Evolutionary conservation across 805 yeast species (phyloP).

Genomic region (Zygotorulaspora sp.): DNA sequence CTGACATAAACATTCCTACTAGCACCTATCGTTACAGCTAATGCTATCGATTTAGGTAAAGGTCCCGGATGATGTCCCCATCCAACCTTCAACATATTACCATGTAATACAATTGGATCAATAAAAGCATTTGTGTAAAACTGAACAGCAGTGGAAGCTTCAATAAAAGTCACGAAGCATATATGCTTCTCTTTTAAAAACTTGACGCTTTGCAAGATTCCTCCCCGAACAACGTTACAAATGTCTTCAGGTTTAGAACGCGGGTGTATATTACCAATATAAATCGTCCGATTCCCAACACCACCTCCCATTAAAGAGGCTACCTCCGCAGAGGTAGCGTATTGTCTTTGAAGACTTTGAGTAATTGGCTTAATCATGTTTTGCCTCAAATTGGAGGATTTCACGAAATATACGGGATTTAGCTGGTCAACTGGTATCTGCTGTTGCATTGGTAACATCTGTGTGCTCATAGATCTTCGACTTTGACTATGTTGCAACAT

Average conservation of each 20-base stretch:
- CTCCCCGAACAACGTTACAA: constrained; percentile 74
- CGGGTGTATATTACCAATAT: constrained; percentile 61
- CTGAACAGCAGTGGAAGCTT: constrained; percentile 59
- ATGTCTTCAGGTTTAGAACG: constrained; percentile 65
- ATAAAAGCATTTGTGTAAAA: constrained; percentile 57
- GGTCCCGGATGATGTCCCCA: constrained; percentile 73
- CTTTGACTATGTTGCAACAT: constrained; percentile 1
- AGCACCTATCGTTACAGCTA: constrained; percentile 70
- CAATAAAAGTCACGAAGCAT: constrained; percentile 68
- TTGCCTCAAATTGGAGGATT: constrained; percentile 15
- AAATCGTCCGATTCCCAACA: constrained; percentile 60
- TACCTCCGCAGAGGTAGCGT: constrained; percentile 27
- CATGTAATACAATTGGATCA: constrained; percentile 58
- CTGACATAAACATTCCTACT: constrained; percentile 76
- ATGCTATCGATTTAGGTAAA: constrained; percentile 47
- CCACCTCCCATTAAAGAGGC: constrained; percentile 34
- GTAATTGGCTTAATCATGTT: constrained; percentile 25
- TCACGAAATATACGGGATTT: constrained; percentile 17
- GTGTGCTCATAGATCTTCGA: constrained; percentile 3
- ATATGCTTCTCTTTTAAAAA: constrained; percentile 48
- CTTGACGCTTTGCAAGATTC: constrained; percentile 59
- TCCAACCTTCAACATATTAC: constrained; percentile 57
- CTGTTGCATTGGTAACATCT: constrained; percentile 8
- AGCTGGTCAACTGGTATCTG: constrained; percentile 4
- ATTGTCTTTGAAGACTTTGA: constrained; percentile 30